A percentile compares a stretch with the other conserved stretches of the same genome.
Evolutionary conservation across 306 rosid species (phyloP).

Genomic region (Cicer chorassanicum): DNA sequence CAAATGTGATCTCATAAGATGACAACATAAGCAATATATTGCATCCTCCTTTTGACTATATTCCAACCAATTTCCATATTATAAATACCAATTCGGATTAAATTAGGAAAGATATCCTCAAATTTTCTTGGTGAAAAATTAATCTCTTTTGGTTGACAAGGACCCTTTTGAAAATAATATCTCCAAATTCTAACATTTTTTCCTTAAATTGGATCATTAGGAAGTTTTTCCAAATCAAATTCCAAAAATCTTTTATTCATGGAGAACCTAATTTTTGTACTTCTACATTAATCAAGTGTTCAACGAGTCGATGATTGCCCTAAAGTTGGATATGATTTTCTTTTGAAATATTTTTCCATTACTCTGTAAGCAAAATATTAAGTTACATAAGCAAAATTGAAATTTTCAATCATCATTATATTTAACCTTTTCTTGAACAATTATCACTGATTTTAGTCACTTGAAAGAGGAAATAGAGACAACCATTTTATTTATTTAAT

Average conservation of each 20-base stretch:
- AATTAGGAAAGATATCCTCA: background rate
- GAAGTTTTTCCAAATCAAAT: background rate
- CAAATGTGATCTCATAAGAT: background rate
- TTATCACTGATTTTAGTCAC: too few species aligned
- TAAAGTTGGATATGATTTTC: too few species aligned
- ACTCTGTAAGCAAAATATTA: too few species aligned
- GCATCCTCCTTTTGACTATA: background rate
- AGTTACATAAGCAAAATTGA: too few species aligned
- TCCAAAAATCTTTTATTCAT: background rate
- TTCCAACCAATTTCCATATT: background rate
- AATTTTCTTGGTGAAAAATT: background rate
- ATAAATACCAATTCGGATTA: background rate
- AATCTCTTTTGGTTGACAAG: slow-evolving; percentile 13
- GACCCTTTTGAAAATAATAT: background rate
- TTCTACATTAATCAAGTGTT: background rate
- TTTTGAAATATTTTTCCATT: too few species aligned
- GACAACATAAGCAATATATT: background rate
- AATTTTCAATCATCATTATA: too few species aligned
- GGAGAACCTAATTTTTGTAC: background rate
- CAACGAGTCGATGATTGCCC: background rate
- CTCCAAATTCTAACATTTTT: background rate
- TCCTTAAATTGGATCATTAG: background rate
- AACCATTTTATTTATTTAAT: too few species aligned
- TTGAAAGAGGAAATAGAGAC: too few species aligned
- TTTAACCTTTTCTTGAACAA: too few species aligned